These are phyloP conservation scores for Pyrenophora teres DNA, from an alignment of 2,329 filamentous ascomycete species.

Conservation along the genomic window DNA sequence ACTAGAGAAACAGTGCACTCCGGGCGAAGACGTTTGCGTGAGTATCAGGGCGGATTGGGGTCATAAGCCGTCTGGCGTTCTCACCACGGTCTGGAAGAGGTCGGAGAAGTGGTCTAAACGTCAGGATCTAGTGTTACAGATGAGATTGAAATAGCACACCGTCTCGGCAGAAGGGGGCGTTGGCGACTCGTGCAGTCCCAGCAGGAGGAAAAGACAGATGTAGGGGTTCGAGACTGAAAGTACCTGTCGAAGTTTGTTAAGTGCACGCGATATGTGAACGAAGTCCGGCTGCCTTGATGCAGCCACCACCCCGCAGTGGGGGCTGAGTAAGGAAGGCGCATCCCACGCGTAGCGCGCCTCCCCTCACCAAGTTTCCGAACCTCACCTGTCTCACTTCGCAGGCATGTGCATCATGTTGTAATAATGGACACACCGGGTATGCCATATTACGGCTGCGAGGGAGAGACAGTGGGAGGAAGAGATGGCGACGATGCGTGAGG, in stretches of 20 bases:
- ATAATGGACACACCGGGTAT: conserved; percentile 1
- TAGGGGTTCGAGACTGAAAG: background rate
- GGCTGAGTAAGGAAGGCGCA: conserved; percentile 25
- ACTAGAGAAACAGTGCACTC: conserved; percentile 9
- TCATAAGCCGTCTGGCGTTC: conserved; percentile 12
- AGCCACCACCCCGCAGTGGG: conserved; percentile 31
- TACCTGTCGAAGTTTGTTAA: background rate
- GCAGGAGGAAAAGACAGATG: background rate
- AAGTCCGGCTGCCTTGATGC: conserved; percentile 26
- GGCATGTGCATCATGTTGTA: background rate
- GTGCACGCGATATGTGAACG: conserved; percentile 20
- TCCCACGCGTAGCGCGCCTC: conserved; percentile 7
- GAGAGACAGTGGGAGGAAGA: conserved; percentile 5
- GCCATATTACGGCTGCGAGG: conserved; percentile 10
- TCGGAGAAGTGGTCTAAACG: conserved; percentile 11
- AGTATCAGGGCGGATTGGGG: conserved; percentile 2
- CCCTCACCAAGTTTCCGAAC: background rate
- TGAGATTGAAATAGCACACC: conserved; percentile 16
- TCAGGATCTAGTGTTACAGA: conserved; percentile 30
- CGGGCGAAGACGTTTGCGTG: conserved; percentile 12
- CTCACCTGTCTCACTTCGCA: background rate
- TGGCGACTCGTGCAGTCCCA: background rate
- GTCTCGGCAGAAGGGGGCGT: background rate
- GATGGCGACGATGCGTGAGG: conserved; percentile 32
- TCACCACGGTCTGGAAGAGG: conserved; percentile 24